These are phyloP conservation scores for Pleurotus citrinopileatus DNA, from an alignment of 768 basidiomycete genomes.

Conservation along the genomic window DNA sequence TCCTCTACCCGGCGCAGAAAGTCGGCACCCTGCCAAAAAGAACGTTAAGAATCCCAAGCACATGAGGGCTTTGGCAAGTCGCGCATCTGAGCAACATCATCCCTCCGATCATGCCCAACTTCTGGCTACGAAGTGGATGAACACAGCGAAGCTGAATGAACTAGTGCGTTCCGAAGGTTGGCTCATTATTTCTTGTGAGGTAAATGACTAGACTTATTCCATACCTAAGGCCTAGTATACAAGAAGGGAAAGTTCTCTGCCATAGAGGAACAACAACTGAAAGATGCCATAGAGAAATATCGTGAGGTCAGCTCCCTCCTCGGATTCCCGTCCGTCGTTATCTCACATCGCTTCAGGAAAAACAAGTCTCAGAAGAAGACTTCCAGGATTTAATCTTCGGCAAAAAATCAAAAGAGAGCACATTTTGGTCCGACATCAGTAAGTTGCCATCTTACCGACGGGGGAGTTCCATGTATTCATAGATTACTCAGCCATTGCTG, in stretches of 20 bases:
- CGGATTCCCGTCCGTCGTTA: neutral
- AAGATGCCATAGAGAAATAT: slow-evolving; percentile 62
- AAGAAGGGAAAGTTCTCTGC: slow-evolving; percentile 88
- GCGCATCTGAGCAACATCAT: slow-evolving; percentile 30
- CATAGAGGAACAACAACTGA: slow-evolving; percentile 68
- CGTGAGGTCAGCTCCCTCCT: slow-evolving; percentile 38
- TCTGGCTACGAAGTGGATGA: slow-evolving; percentile 80
- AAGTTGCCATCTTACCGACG: slow-evolving; percentile 19
- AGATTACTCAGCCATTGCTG: slow-evolving; percentile 50
- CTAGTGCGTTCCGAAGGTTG: slow-evolving; percentile 68
- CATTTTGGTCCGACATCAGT: slow-evolving; percentile 85
- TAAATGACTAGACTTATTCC: slow-evolving; percentile 3
- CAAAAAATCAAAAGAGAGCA: slow-evolving; percentile 57
- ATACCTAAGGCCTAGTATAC: slow-evolving; percentile 66
- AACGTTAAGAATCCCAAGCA: slow-evolving; percentile 6
- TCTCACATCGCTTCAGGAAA: slow-evolving; percentile 32
- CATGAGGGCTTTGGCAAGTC: neutral
- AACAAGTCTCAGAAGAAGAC: slow-evolving; percentile 51
- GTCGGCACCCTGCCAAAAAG: slow-evolving; percentile 17
- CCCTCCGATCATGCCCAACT: slow-evolving; percentile 62
- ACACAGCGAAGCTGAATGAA: slow-evolving; percentile 62
- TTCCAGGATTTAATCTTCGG: slow-evolving; percentile 67
- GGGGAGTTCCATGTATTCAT: neutral
- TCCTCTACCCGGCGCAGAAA: slow-evolving; percentile 38
- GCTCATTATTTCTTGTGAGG: neutral